Evolutionary conservation across 2,329 filamentous ascomycete genomes (phyloP), one percentile per base, ranked within the genome.

Genomic region (Nemania serpens): DNA sequence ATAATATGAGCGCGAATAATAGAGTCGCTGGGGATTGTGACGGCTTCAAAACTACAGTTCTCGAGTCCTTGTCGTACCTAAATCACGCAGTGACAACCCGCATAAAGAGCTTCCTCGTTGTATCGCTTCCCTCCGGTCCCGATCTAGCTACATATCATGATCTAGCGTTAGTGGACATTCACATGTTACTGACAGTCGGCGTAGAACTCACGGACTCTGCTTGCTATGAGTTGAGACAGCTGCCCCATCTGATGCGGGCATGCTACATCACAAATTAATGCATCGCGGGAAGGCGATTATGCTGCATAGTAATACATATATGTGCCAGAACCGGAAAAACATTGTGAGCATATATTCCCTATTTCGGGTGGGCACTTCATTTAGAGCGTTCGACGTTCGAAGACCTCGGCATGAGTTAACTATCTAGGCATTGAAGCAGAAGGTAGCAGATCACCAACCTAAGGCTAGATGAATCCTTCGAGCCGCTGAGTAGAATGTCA

Each of bases 161-260:
- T 49, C 52, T 20, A 46, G 57, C 45, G 37, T 57, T 51, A 60
- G 50, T 20, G 39, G 25, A 29, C 7, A 29, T 29, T 7, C 43
- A 53, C 46, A 51, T 58, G 54, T 25, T 47, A 41, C 36, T 42
- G 29, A 33, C 48, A 34, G 39, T 42, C 37, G 33, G 29, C 25
- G 47, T 58, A 12, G 2, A 33, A 39, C 42, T 53, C 42, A 57
- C 36, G 37, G 47, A 45, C 37, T 37, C 10, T 49, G 13, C 20
- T 58, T 12, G 52, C n/a, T 51, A 37, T 36, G 45, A n/a, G 10
- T 50, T 50, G 51, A 49, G 29, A 52, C 34, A 46, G 9, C 37
- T 60, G 48, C 52, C 59, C 41, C 42, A 47, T 49, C 51, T 34
- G 50, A 53, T 7, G 17, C 3, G 43, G 45, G 18, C n/a, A 48